A percentile compares a stretch with the other conserved stretches of the same genome.
These are phyloP conservation scores for Leucaena leucocephala DNA, from an alignment of 306 rosid genomes.

Conservation along the genomic window DNA sequence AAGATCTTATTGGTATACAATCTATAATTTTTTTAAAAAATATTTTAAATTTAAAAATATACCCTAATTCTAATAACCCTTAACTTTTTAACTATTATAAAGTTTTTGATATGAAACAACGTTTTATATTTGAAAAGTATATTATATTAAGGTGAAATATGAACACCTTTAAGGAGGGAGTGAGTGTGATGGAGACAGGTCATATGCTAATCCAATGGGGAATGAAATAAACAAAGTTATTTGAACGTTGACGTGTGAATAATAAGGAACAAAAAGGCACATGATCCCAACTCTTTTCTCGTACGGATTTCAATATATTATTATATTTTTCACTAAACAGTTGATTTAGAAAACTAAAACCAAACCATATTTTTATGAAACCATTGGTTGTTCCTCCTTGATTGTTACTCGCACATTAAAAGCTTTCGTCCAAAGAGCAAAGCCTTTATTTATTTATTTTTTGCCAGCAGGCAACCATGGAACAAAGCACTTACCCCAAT, in stretches of 20 bases:
- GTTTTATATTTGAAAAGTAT: too few species aligned
- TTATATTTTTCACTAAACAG: not conserved
- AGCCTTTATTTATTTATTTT: too few species aligned
- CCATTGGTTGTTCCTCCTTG: constrained; percentile 33
- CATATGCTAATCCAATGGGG: not conserved
- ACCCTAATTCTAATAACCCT: too few species aligned
- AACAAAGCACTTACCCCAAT: constrained; percentile 7
- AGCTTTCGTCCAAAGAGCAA: not conserved
- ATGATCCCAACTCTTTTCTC: constrained; percentile 19
- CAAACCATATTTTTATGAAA: constrained; percentile 9
- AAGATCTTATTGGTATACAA: too few species aligned
- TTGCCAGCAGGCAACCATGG: not conserved
- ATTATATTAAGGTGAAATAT: not conserved
- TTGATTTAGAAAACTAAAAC: not conserved
- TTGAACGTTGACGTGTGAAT: not conserved
- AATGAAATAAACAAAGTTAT: not conserved
- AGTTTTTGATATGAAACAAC: too few species aligned
- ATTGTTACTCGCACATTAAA: constrained; percentile 12
- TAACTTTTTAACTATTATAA: too few species aligned
- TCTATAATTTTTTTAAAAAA: too few species aligned
- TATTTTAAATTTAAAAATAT: too few species aligned
- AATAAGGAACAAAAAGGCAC: constrained; percentile 4
- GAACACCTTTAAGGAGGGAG: not conserved
- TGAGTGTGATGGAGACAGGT: not conserved
- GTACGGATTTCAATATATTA: constrained; percentile 18